Percentiles rank a stretch among this genome's conserved stretches.
phyloP scores from a whole-genome alignment of 192 early-diverging fungal species.

The Spizellomyces sp. region DNA sequence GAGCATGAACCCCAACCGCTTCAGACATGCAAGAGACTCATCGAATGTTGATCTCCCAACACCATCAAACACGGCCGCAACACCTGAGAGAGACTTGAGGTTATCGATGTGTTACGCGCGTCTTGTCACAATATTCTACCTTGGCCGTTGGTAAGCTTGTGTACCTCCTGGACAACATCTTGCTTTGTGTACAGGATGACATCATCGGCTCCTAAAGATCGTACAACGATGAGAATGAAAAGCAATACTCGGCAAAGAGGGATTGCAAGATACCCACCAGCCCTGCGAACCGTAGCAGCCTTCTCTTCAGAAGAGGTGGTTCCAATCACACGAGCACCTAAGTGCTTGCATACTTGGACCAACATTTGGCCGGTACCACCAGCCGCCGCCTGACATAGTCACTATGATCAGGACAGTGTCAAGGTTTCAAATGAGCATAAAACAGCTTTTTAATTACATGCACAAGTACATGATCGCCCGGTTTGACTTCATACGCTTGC shows the following conservation, averaged over 20 bases:
- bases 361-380: constrained; percentile 85
- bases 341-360: constrained; percentile 71
- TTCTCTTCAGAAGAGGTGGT: constrained; percentile 77
- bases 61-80: constrained; percentile 76
- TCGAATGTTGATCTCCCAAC: constrained; percentile 91
- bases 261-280: constrained; percentile 75
- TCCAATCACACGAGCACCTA: constrained; percentile 88
- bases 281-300: constrained; percentile 54
- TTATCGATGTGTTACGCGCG: no score
- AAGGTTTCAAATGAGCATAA: not conserved
- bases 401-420: not conserved
- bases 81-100: no score
- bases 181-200: constrained; percentile 10
- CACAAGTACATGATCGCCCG: constrained; percentile 78
- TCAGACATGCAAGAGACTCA: constrained; percentile 62
- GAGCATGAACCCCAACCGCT: constrained; percentile 70
- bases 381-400: constrained; percentile 66
- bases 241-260: constrained; percentile 46
- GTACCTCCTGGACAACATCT: constrained; percentile 66
- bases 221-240: no score
- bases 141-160: constrained; percentile 68
- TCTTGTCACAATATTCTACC: constrained; percentile 48
- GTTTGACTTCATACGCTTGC: constrained; percentile 70
- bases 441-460: no score
- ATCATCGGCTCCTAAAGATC: no score